These are phyloP conservation scores for Eutrema salsugineum DNA, from an alignment of 441 rosid species.

Conservation along the genomic window DNA sequence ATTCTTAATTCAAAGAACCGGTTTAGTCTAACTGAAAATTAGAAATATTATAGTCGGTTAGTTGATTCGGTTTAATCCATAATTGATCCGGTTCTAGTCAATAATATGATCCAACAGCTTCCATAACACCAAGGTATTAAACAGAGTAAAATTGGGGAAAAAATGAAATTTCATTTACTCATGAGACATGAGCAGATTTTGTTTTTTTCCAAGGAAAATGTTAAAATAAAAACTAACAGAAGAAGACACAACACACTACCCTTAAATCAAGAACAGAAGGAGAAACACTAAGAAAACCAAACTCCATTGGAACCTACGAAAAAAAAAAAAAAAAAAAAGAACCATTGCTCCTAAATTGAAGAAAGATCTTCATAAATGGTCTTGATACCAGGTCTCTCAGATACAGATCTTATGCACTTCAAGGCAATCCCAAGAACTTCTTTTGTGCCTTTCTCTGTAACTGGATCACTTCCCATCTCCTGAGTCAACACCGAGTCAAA, in stretches of 20 bases:
- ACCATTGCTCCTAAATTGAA: slow-evolving; percentile 49
- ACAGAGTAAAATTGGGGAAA: not conserved
- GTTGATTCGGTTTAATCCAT: not conserved
- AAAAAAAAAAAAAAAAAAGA: not conserved
- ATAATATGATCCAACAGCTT: not conserved
- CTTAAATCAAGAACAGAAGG: slow-evolving; percentile 12
- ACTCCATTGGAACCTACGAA: slow-evolving; percentile 22
- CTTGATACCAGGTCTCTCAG: slow-evolving; percentile 97
- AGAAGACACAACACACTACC: slow-evolving; percentile 16
- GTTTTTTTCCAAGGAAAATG: slow-evolving; percentile 11
- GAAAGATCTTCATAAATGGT: slow-evolving; percentile 96
- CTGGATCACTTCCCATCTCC: slow-evolving; percentile 51
- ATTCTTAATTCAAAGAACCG: not conserved
- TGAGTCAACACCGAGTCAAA: slow-evolving; percentile 58
- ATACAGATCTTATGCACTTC: slow-evolving; percentile 71
- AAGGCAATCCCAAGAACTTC: slow-evolving; percentile 88
- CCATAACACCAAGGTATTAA: not conserved
- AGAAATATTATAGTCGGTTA: not conserved
- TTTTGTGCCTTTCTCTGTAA: slow-evolving; percentile 79
- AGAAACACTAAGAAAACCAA: slow-evolving; percentile 1
- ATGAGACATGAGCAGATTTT: slow-evolving; percentile 32
- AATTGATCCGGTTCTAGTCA: not conserved
- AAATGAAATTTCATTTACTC: slow-evolving; percentile 24
- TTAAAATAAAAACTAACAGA: not conserved
- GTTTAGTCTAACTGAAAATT: not conserved